Conservation (phyloP, 106 monocot genomes). For the Allium sativum region DNA sequence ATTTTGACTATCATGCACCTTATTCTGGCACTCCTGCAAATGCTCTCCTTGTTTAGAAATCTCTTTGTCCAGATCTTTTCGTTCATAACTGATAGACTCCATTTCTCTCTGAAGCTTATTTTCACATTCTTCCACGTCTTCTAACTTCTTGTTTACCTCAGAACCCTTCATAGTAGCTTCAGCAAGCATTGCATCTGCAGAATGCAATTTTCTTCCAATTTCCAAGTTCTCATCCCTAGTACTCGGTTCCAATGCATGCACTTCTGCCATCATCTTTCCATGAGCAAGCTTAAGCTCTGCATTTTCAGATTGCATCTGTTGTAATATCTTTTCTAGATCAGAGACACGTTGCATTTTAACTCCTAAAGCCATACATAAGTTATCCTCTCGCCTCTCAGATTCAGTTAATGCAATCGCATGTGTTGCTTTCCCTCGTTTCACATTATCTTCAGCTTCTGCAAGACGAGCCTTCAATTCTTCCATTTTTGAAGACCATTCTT, state of each 20-base stretch:
- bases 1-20: slow-evolving; percentile 62
- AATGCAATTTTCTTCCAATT: slow-evolving; percentile 41
- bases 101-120: slow-evolving; percentile 50
- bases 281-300: slow-evolving; percentile 61
- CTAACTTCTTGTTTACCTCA: slow-evolving; percentile 58
- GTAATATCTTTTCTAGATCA: slow-evolving; percentile 82
- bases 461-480: slow-evolving; percentile 41
- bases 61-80: slow-evolving; percentile 44
- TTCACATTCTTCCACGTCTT: slow-evolving; percentile 55
- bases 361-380: slow-evolving; percentile 53
- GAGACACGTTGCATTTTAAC: slow-evolving; percentile 75
- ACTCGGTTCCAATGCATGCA: slow-evolving; percentile 47
- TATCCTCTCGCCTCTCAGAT: slow-evolving; percentile 69
- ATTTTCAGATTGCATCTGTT: slow-evolving; percentile 48
- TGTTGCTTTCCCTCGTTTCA: slow-evolving; percentile 66
- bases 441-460: slow-evolving; percentile 52
- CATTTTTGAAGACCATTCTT: slow-evolving; percentile 51
- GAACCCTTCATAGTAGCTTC: slow-evolving; percentile 75
- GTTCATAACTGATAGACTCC: slow-evolving; percentile 40
- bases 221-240: slow-evolving; percentile 68
- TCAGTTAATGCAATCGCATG: slow-evolving; percentile 59
- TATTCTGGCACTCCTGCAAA: slow-evolving; percentile 61
- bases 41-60: slow-evolving; percentile 49
- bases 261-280: slow-evolving; percentile 66
- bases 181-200: slow-evolving; percentile 75